Conservation (phyloP, 768 basidiomycete species). For the Tylopilus plumbeoviolaceoides region DNA sequence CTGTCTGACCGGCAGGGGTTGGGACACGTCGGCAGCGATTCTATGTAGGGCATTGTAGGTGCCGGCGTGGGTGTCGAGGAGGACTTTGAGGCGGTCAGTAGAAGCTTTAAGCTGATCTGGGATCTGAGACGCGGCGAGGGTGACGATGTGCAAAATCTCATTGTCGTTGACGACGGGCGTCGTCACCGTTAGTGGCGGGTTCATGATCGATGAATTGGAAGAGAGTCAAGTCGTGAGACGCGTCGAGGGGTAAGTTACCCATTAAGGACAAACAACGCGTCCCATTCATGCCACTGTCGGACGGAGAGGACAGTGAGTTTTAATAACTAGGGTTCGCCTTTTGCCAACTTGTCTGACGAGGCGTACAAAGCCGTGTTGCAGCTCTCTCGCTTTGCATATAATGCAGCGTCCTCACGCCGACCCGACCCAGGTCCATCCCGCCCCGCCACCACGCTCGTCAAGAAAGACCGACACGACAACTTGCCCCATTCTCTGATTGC, state of each 20-base stretch:
- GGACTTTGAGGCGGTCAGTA: constrained; percentile 59
- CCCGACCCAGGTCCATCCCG: background rate
- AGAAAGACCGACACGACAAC: constrained; percentile 23
- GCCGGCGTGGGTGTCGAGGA: constrained; percentile 61
- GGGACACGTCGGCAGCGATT: constrained; percentile 58
- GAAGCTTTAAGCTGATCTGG: constrained; percentile 45
- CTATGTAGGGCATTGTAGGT: constrained; percentile 68
- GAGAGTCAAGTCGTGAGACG: background rate
- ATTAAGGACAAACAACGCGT: constrained; percentile 40
- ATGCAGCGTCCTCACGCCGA: background rate
- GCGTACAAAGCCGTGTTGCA: background rate
- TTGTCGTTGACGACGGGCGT: constrained; percentile 46
- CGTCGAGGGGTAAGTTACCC: background rate
- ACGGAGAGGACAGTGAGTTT: constrained; percentile 7
- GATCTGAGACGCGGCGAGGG: constrained; percentile 70
- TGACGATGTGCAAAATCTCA: constrained; percentile 65
- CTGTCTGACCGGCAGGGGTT: constrained; percentile 67
- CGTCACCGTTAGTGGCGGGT: constrained; percentile 7
- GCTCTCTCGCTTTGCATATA: constrained; percentile 42
- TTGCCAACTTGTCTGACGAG: background rate
- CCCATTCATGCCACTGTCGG: constrained; percentile 16
- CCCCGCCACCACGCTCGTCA: background rate
- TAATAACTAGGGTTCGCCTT: background rate
- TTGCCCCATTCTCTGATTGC: constrained; percentile 46
- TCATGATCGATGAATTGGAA: constrained; percentile 20